phyloP scores from a whole-genome alignment of 2,329 filamentous ascomycete genomes.

The Phaeosphaeriaceae sp. region DNA sequence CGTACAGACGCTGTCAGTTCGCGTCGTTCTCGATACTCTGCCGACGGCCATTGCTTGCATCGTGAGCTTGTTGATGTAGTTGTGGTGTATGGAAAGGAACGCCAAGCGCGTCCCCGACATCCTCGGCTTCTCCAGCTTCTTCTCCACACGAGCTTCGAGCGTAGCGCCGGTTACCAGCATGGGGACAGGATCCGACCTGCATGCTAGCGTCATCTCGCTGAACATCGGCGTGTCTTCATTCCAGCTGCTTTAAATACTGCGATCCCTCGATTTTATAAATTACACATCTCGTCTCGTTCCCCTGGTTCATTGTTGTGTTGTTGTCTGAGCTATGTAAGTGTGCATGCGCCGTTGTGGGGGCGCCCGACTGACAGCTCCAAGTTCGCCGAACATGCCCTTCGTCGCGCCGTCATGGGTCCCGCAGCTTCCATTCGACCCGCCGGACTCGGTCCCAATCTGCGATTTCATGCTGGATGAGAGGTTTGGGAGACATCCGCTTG shows the following conservation, averaged over 20 bases:
- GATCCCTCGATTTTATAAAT: too few species aligned
- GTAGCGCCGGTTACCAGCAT: constrained; percentile 5
- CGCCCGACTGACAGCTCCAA: background rate
- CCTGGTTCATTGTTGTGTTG: background rate
- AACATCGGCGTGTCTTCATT: background rate
- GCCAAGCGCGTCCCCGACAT: constrained; percentile 3
- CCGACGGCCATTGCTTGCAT: background rate
- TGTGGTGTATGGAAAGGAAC: background rate
- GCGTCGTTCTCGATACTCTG: background rate
- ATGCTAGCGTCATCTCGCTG: constrained; percentile 1
- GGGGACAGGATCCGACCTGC: constrained; percentile 6
- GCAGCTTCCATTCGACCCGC: constrained; percentile 67
- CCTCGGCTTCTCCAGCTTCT: constrained; percentile 23
- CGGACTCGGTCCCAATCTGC: constrained; percentile 75
- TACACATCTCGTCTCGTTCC: background rate
- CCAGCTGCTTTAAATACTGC: too few species aligned
- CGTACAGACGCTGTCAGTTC: too few species aligned
- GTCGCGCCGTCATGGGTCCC: constrained; percentile 68
- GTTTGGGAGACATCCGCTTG: constrained; percentile 70
- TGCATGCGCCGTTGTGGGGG: background rate
- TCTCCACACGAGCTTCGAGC: constrained; percentile 5
- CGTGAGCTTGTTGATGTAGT: background rate
- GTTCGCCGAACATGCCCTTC: constrained; percentile 57
- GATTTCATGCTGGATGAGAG: constrained; percentile 79
- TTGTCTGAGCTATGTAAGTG: background rate